Conservation (phyloP, 495 filamentous ascomycete species). For the Recurvomyces mirabilis region DNA sequence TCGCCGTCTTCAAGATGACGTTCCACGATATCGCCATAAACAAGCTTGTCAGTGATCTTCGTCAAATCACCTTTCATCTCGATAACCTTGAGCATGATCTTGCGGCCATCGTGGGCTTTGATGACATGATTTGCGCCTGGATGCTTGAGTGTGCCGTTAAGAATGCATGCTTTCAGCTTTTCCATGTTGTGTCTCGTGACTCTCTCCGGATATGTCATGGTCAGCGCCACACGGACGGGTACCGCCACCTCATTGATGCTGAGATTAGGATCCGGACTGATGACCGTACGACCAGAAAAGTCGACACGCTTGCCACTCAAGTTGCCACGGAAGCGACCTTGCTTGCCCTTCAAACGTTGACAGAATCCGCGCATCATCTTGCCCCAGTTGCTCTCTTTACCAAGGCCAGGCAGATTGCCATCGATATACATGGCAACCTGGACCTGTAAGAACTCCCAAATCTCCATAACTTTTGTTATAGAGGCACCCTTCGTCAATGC, state of each 20-base stretch:
- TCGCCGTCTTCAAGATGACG: constrained; percentile 92
- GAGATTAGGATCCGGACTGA: constrained; percentile 91
- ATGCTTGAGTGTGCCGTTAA: constrained; percentile 62
- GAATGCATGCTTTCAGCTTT: constrained; percentile 61
- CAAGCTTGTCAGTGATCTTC: constrained; percentile 54
- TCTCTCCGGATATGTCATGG: constrained; percentile 86
- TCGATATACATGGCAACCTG: constrained; percentile 97
- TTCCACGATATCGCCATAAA: constrained; percentile 80
- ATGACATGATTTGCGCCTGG: constrained; percentile 77
- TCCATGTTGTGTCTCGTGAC: constrained; percentile 72
- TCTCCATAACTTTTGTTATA: constrained; percentile 86
- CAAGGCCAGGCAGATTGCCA: constrained; percentile 84
- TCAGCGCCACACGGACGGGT: constrained; percentile 78
- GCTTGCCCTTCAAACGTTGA: constrained; percentile 91
- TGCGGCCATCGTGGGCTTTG: constrained; percentile 54
- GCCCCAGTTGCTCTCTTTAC: constrained; percentile 53
- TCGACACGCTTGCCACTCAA: constrained; percentile 96
- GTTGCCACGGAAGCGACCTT: constrained; percentile 93
- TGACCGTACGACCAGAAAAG: constrained; percentile 94
- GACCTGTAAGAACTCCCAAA: constrained; percentile 92
- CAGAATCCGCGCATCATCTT: constrained; percentile 86
- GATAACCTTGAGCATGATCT: constrained; percentile 48
- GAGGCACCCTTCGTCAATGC: constrained; percentile 70
- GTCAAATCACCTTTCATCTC: constrained; percentile 53
- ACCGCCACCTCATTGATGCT: constrained; percentile 90